phyloP scores from a whole-genome alignment of 2,329 filamentous ascomycete species.

The Clarireedia hainanense region DNA sequence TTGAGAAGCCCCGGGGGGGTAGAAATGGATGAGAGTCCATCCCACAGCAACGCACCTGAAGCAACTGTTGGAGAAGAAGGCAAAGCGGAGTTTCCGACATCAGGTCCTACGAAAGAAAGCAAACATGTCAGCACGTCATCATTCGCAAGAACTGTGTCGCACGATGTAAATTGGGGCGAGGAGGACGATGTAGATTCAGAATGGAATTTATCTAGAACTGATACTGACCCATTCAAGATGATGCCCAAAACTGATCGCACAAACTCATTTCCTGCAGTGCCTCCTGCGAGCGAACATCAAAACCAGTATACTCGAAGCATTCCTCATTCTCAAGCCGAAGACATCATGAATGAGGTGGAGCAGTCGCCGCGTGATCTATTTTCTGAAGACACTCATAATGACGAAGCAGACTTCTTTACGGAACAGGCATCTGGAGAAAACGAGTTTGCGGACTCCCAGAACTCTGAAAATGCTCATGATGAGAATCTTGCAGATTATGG shows the following conservation, averaged over 20 bases:
- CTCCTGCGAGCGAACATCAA: slow-evolving; percentile 33
- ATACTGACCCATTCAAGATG: slow-evolving; percentile 51
- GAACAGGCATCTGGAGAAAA: slow-evolving; percentile 26
- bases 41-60: slow-evolving; percentile 15
- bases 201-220: slow-evolving; percentile 44
- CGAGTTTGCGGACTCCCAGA: neutral
- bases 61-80: slow-evolving; percentile 11
- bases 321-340: slow-evolving; percentile 43
- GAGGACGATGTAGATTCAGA: slow-evolving; percentile 46
- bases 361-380: slow-evolving; percentile 25
- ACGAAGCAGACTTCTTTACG: slow-evolving; percentile 39
- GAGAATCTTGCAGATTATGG: slow-evolving; percentile 12
- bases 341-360: slow-evolving; percentile 46
- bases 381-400: slow-evolving; percentile 33
- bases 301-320: slow-evolving; percentile 33
- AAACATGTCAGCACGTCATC: slow-evolving; percentile 55
- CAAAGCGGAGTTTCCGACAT: slow-evolving; percentile 19
- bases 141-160: slow-evolving; percentile 55
- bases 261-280: slow-evolving; percentile 56
- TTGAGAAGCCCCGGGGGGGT: slow-evolving; percentile 21
- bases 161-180: slow-evolving; percentile 52
- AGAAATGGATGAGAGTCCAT: slow-evolving; percentile 22
- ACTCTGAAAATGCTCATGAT: neutral
- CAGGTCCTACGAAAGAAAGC: slow-evolving; percentile 29
- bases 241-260: slow-evolving; percentile 50